Conservation (phyloP, 2,329 filamentous ascomycete species). For the Hymenoscyphus repandus region DNA sequence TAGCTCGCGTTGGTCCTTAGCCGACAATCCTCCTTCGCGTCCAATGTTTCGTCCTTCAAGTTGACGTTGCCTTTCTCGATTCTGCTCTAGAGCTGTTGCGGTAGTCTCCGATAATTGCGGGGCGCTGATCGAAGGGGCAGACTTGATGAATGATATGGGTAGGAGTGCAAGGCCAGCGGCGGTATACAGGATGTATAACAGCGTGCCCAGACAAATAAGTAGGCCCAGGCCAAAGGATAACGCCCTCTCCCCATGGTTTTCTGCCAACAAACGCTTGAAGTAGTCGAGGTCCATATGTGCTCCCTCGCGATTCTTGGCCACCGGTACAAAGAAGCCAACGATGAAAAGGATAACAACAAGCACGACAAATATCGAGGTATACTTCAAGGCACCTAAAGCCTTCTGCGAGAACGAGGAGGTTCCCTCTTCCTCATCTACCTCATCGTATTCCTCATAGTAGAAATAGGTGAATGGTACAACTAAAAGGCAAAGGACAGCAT, state of each 20-base stretch:
- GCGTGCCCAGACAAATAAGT: slow-evolving; percentile 79
- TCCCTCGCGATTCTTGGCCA: slow-evolving; percentile 60
- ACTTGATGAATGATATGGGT: slow-evolving; percentile 87
- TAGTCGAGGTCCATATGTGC: slow-evolving; percentile 80
- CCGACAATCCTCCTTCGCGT: slow-evolving; percentile 65
- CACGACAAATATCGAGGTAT: slow-evolving; percentile 78
- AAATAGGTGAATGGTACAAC: slow-evolving; percentile 96
- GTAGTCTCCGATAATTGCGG: slow-evolving; percentile 74
- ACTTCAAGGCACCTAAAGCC: slow-evolving; percentile 82
- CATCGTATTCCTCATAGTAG: slow-evolving; percentile 96
- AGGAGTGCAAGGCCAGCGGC: slow-evolving; percentile 82
- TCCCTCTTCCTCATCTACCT: slow-evolving; percentile 77
- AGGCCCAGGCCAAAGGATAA: slow-evolving; percentile 85
- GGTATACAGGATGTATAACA: slow-evolving; percentile 86
- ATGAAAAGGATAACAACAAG: slow-evolving; percentile 80
- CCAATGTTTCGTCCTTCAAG: slow-evolving; percentile 81
- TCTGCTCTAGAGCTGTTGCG: slow-evolving; percentile 74
- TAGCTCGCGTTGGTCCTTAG: slow-evolving; percentile 83
- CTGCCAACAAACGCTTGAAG: slow-evolving; percentile 76
- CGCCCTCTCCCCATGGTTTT: slow-evolving; percentile 89
- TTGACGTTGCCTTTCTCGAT: slow-evolving; percentile 87
- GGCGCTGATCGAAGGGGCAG: slow-evolving; percentile 78
- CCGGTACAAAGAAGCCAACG: slow-evolving; percentile 89
- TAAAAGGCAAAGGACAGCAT: slow-evolving; percentile 82
- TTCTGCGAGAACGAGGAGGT: slow-evolving; percentile 65